Evolutionary conservation across 2,329 filamentous ascomycete genomes (phyloP).

Genomic region (Tolypocladium ovalisporum): DNA sequence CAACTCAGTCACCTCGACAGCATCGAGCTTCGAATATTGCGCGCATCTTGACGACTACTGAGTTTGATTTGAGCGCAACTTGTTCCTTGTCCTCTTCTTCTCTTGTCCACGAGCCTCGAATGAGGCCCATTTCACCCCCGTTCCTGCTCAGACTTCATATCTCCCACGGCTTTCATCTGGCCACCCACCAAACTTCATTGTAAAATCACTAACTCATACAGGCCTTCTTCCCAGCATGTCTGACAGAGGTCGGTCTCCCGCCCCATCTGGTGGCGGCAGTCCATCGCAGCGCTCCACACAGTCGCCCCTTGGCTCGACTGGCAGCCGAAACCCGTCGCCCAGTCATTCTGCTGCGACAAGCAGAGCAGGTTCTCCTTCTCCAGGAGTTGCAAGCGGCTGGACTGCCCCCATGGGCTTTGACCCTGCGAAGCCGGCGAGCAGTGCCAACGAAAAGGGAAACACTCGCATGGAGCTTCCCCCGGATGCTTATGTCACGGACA

Average conservation of each 20-base stretch:
- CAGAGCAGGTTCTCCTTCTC: constrained; percentile 5
- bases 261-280: constrained; percentile 3
- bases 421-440: constrained; percentile 23
- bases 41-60: no score
- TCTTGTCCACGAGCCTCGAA: no score
- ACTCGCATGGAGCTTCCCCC: constrained; percentile 46
- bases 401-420: constrained; percentile 27
- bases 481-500: constrained; percentile 37
- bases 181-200: neutral
- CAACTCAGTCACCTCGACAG: no score
- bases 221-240: constrained; percentile 15
- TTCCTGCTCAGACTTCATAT: neutral
- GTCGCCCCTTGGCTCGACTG: neutral
- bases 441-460: constrained; percentile 21
- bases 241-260: constrained; percentile 18
- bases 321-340: constrained; percentile 7
- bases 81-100: no score
- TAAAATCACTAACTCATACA: neutral
- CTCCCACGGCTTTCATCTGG: neutral
- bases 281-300: neutral
- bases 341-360: constrained; percentile 5
- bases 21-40: no score
- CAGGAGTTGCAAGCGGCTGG: constrained; percentile 10
- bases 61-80: no score
- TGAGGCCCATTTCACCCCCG: no score